Base-by-base conservation (phyloP, 2,329 filamentous ascomycete genomes). In the Monilinia vaccinii-corymbosi region DNA sequence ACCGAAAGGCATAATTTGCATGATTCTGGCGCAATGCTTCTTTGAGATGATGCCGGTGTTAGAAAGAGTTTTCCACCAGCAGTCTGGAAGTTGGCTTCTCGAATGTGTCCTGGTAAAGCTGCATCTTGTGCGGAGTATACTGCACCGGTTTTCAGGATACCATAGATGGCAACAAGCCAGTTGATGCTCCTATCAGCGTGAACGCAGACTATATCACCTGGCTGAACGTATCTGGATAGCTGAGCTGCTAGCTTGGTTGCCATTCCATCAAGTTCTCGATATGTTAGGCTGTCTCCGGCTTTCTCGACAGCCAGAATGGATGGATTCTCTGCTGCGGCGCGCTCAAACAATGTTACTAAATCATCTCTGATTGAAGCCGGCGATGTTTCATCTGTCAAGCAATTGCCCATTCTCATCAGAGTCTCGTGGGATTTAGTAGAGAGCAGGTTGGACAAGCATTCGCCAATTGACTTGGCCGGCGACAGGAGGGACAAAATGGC, bases 151-250 rank as follows among this genome's bases (percentile, higher is more conserved):
- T 72, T 72, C 4, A 75, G 65, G 7, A 74, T 64, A 8, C 63
- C 72, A 32, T 67, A 73, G 2, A 75, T 71, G 9, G 69, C 69
- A 2, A 73, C 60, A 21, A 76, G 65, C 74, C 73, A 75, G 5
- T 76, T 74, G 62, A 78, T 72, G 46, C 78, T 72, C 75, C 76
- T 78, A 62, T 79, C 77, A 0, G 78, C 71, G 23, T 71, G 69
- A 3, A 78, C 72, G 1, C 74, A 71, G 14, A 79, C 73, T 1
- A 74, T 69, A 14, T 76, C 73, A 0, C 76, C 75, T 0, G 75
- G 65, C 31, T 62, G 60, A 5, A 78, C 71, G 13, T 46, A 25
- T 13, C 10, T 28, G 1, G 42, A 25, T 10, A 62, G 46, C 21
- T 62, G 31, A 4, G 21, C 21, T 9, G 61, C 53, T 36, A 60